Evolutionary conservation across 495 filamentous ascomycete genomes (phyloP), one percentile per base, ranked within the genome.

Genomic region (Tuber borchii): DNA sequence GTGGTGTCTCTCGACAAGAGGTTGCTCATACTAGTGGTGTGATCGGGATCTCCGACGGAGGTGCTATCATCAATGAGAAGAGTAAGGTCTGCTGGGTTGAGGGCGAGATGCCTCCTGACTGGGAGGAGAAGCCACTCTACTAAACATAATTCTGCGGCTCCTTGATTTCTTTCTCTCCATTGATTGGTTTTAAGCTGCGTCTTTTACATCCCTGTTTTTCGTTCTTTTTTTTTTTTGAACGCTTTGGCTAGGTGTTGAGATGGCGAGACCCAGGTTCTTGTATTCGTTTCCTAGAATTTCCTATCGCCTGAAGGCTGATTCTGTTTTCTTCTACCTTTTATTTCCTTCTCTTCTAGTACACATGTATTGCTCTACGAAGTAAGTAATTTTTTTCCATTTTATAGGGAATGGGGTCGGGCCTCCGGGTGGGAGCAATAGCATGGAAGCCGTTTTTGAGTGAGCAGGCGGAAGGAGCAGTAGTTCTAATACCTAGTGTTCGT

Each of bases 11-110:
- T 65, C 87, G 86, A 83, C 90, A 94, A 84, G 94, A 97, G 86
- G 86, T 94, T 70, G 85, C 85, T 26, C 91, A 94, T 80, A 92
- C 90, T 22, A 85, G 86, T 78, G 88, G 87, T 76, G 90, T 92
- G 61, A 91, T 97, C 70, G 87, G 89, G 6, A 94, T 93, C 78
- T 93, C 91, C 0, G 93, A 97, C 84, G 91, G 96, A 81, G 93
- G 91, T 37, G 92, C 93, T 48, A 89, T 87, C 77, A 85, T 97
- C 70, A 90, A 93, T 81, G 92, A 93, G 83, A 92, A 96, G 83
- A 91, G 91, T 74, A 91, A 90, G 77, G 84, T 97, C 77, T 84
- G 88, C 48, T 96, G 94, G 93, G 90, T 93, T 79, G 84, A 86
- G 51, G 90, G 93, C 80, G 87, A 88, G 73, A 84, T 90, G 77